Percentiles rank a stretch among this genome's conserved stretches.
phyloP scores from a whole-genome alignment of 805 yeast species.

The Maudiozyma barnettii region DNA sequence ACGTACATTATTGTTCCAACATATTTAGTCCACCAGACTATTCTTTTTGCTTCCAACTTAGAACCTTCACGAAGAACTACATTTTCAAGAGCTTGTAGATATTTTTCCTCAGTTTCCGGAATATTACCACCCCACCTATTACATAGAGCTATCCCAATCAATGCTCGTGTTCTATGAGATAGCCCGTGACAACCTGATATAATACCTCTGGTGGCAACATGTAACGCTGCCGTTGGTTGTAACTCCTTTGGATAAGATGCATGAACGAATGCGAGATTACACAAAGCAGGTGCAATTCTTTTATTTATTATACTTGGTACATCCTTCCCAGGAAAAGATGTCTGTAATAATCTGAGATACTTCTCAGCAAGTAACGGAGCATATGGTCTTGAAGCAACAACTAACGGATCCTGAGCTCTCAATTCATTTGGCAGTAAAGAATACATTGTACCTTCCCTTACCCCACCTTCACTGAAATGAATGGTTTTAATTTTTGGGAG shows the following conservation, averaged over 20 bases:
- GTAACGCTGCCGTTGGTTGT: constrained; percentile 65
- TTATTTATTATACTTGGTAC: constrained; percentile 50
- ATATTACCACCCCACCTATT: constrained; percentile 79
- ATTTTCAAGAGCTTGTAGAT: constrained; percentile 39
- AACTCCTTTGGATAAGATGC: constrained; percentile 68
- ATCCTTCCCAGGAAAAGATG: constrained; percentile 47
- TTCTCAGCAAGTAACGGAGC: constrained; percentile 55
- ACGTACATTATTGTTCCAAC: constrained; percentile 68
- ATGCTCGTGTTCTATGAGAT: constrained; percentile 60
- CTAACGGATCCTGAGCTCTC: constrained; percentile 56
- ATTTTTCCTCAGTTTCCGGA: constrained; percentile 44
- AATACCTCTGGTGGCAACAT: constrained; percentile 64
- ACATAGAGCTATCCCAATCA: constrained; percentile 64
- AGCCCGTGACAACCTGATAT: constrained; percentile 70
- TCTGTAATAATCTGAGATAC: constrained; percentile 43
- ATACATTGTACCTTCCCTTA: constrained; percentile 65
- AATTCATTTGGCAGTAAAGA: constrained; percentile 49
- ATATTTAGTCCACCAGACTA: constrained; percentile 65
- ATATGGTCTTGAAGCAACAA: constrained; percentile 61
- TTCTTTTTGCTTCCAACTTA: constrained; percentile 35
- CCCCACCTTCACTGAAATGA: constrained; percentile 68
- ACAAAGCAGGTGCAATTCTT: constrained; percentile 60
- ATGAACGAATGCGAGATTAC: constrained; percentile 67
- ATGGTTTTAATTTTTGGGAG: constrained; percentile 52
- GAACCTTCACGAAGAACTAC: constrained; percentile 39